Conservation (phyloP, 2,329 filamentous ascomycete species). For the Fusarium sp. region DNA sequence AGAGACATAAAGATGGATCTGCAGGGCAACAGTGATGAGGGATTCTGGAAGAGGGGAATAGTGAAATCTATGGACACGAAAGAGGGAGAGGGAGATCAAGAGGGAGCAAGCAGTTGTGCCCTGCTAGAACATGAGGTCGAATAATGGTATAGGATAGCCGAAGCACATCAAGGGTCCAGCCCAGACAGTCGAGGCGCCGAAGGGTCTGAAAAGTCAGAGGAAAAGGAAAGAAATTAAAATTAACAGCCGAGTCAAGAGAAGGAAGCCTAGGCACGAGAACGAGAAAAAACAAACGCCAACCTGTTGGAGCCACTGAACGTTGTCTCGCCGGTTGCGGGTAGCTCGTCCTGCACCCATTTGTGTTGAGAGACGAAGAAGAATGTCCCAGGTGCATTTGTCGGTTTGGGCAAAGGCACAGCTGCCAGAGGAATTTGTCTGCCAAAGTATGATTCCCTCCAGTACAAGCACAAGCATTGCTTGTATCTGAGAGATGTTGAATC, state of each 20-base stretch:
- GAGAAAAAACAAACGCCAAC: conserved; percentile 1
- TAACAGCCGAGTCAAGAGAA: conserved; percentile 2
- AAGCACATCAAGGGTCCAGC: too few relatives aligned
- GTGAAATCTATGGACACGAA: conserved; percentile 12
- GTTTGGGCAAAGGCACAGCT: conserved; percentile 27
- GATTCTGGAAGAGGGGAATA: conserved; percentile 21
- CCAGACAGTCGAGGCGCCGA: too few relatives aligned
- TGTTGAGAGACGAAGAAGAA: conserved; percentile 29
- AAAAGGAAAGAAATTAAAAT: neutral
- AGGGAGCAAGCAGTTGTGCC: neutral
- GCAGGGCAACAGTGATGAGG: conserved; percentile 23
- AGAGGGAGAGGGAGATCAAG: conserved; percentile 13
- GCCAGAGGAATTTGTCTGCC: conserved; percentile 10
- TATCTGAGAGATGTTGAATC: neutral
- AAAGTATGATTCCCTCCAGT: conserved; percentile 3
- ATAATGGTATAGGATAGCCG: too few relatives aligned
- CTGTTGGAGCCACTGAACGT: neutral
- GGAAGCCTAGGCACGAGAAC: neutral
- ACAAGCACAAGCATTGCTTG: too few relatives aligned
- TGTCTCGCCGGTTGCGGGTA: conserved; percentile 22
- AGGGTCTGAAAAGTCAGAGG: conserved; percentile 14
- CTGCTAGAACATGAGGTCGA: too few relatives aligned
- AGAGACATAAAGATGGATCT: conserved; percentile 25
- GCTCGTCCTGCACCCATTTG: conserved; percentile 6
- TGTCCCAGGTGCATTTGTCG: conserved; percentile 14